Evolutionary conservation across 2,329 filamentous ascomycete species (phyloP).

Genomic region (Aspergillus pseudoterreus): DNA sequence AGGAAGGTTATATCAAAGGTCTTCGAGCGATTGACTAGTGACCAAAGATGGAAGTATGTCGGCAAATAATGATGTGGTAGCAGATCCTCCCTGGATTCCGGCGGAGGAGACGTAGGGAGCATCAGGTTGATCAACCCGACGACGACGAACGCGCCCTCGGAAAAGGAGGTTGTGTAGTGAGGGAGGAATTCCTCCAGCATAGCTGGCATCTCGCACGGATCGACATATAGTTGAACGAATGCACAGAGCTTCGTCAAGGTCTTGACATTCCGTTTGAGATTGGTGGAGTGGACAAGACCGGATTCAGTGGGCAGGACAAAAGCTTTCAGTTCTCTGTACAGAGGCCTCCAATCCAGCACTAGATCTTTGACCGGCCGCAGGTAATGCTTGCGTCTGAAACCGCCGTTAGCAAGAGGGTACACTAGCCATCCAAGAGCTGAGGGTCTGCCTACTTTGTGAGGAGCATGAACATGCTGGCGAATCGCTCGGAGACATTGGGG

Average conservation of each 20-base stretch:
- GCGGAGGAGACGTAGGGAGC: constrained; percentile 73
- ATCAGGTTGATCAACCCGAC: constrained; percentile 80
- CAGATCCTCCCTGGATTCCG: constrained; percentile 67
- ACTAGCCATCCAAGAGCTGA: background rate
- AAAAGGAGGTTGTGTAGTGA: constrained; percentile 90
- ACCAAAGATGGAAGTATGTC: constrained; percentile 96
- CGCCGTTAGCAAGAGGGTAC: constrained; percentile 15
- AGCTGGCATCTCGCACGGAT: constrained; percentile 76
- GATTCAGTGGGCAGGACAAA: constrained; percentile 84
- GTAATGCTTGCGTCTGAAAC: constrained; percentile 82
- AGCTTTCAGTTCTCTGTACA: constrained; percentile 89
- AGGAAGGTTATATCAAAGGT: constrained; percentile 81
- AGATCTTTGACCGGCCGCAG: constrained; percentile 86
- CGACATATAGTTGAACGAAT: constrained; percentile 88
- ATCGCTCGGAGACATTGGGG: constrained; percentile 75
- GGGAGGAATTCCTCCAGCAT: constrained; percentile 78
- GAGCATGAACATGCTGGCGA: constrained; percentile 93
- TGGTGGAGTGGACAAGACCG: constrained; percentile 58
- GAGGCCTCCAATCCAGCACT: constrained; percentile 84
- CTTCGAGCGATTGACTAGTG: constrained; percentile 84
- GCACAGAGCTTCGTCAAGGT: constrained; percentile 85
- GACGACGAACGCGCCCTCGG: constrained; percentile 91
- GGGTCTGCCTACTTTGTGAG: constrained; percentile 73
- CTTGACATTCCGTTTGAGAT: constrained; percentile 62
- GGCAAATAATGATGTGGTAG: constrained; percentile 85